These are phyloP conservation scores for Leccinum boreale DNA, from an alignment of 768 basidiomycete genomes.

Conservation along the genomic window DNA sequence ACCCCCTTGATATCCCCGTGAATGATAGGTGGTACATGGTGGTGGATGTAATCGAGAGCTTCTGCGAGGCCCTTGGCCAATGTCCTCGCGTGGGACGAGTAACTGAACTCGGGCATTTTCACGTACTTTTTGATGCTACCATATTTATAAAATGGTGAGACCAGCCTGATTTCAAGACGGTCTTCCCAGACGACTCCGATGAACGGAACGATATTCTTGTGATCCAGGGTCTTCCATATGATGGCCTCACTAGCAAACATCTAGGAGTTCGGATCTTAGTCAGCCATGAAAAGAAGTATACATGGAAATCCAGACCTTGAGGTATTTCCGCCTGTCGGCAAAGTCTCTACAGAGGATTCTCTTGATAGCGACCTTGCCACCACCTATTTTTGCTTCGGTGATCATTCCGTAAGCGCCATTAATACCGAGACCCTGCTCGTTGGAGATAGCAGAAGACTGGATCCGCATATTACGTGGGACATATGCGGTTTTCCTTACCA, in stretches of 20 bases:
- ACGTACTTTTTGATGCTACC: conserved; percentile 17
- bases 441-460: not conserved
- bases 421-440: not conserved
- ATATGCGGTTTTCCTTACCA: conserved; percentile 28
- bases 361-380: conserved; percentile 33
- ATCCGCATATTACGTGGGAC: conserved; percentile 20
- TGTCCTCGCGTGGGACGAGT: conserved; percentile 2
- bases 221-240: conserved; percentile 24
- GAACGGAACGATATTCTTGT: conserved; percentile 31
- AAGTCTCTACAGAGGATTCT: conserved; percentile 5
- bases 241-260: conserved; percentile 27
- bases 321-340: not conserved
- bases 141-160: conserved; percentile 22
- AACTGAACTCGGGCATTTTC: not conserved
- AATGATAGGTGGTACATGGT: conserved; percentile 28
- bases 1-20: conserved; percentile 43
- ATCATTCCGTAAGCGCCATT: conserved; percentile 22
- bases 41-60: conserved; percentile 25
- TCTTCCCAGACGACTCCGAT: conserved; percentile 14
- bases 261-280: conserved; percentile 9
- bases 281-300: not conserved
- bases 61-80: conserved; percentile 19
- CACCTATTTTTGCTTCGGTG: conserved; percentile 15
- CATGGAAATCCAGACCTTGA: conserved; percentile 11
- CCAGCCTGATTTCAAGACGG: conserved; percentile 15